Base-by-base conservation (phyloP, 371 early-diverging fungal species). In the Syncephalastrum monosporum region DNA sequence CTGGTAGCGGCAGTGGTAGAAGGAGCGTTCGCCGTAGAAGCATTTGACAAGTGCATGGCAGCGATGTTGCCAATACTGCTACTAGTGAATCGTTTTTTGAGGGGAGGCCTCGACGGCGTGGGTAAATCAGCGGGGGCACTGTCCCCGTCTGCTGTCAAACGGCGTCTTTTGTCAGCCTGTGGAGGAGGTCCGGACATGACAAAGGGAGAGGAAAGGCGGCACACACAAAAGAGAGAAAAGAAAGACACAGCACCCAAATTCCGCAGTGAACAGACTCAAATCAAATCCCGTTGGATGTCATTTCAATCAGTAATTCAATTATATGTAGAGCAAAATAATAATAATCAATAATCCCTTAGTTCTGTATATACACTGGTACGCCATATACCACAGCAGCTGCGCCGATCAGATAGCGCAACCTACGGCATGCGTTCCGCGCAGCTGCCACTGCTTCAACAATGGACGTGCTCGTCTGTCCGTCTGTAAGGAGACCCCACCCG, bases 381-480 rank as follows among this genome's bases (percentile, higher is more conserved):
- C 99, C 99, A 69, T 99, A 99, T 3, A 98, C 88, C 2, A 99
- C 95, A 0, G 97, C 87, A 0, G 99, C 95, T 16, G 98, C 96
- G 5, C 79, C 99, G 52, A 93, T 94, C 33, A 99, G 66, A 70
- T 89, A 97, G 55, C 85, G 78, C 44, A 98, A 70, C 8, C 38
- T 5, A 41, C 77, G 77, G 63, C 95, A 96, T 7, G 73, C 83
- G 15, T 84, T 81, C 24, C 96, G 74, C n/a, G 94, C 77, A 23
- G 63, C 63, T 25, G 86, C 71, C 6, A 95, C 88, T 0, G 94
- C 92, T 62, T 91, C 83, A 0, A 85, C 81, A 13, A 96, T 65
- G 15, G 91, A 87, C 42, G 52, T 49, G 17, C 16, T 23, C 1
- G 38, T 10, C n/a, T 60, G 53, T 4, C 50, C 49, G 42, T 50